These are phyloP conservation scores for Pseudogymnoascus sp. DNA, from an alignment of 2,329 filamentous ascomycete genomes.

Conservation along the genomic window DNA sequence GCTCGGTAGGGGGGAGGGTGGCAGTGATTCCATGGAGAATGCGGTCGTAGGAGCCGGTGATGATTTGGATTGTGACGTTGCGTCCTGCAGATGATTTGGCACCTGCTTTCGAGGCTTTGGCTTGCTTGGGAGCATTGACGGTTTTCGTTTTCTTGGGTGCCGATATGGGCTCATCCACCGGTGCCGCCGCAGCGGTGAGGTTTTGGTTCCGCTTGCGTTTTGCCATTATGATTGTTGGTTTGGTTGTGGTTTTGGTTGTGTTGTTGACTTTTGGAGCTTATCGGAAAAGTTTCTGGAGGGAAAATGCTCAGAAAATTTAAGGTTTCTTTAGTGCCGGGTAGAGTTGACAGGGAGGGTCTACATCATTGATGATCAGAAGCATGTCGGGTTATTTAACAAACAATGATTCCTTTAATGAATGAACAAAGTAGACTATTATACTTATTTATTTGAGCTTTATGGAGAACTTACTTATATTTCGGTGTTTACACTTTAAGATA, in stretches of 20 bases:
- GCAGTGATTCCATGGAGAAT: conserved; percentile 85
- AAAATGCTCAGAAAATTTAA: conserved; percentile 7
- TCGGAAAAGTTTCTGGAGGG: conserved; percentile 10
- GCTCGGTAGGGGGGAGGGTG: conserved; percentile 48
- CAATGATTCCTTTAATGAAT: neutral
- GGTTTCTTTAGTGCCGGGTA: conserved; percentile 10
- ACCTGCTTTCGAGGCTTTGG: neutral
- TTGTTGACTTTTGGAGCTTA: neutral
- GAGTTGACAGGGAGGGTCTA: conserved; percentile 4
- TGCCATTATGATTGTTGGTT: neutral
- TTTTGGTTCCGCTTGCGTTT: conserved; percentile 9
- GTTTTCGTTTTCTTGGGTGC: conserved; percentile 10
- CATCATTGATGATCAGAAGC: neutral
- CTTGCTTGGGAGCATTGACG: neutral
- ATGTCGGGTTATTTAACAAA: neutral
- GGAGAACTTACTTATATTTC: neutral
- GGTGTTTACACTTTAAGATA: neutral
- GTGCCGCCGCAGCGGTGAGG: neutral
- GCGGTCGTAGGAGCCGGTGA: conserved; percentile 90
- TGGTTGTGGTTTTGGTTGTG: conserved; percentile 1
- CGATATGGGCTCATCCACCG: neutral
- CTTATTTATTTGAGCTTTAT: too few relatives aligned
- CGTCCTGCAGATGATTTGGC: conserved; percentile 17
- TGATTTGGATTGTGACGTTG: conserved; percentile 68
- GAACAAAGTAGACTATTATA: neutral